Conservation (phyloP, 139 green algal species). For the Haematococcus lacustris region DNA sequence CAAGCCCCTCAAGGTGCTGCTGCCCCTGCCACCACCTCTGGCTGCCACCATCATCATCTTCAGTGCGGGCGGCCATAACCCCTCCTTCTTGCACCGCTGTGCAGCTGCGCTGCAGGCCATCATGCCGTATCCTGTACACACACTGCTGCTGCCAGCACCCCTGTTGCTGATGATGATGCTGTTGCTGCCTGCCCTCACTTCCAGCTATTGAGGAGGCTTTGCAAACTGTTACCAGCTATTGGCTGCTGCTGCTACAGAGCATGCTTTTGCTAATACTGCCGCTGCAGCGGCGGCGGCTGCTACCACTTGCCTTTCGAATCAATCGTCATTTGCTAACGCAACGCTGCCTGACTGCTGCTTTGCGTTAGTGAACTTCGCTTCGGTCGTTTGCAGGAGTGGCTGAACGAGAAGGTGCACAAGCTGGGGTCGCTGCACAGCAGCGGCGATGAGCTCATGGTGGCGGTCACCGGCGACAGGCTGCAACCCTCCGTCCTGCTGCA, state of each 20-base stretch:
- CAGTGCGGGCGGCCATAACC: not conserved
- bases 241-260: too few species aligned
- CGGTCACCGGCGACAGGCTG: not conserved
- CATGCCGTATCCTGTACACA: not conserved
- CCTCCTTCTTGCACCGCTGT: not conserved
- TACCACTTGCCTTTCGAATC: too few species aligned
- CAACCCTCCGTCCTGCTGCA: not conserved
- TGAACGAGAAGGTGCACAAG: slow-evolving; percentile 75
- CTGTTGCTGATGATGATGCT: too few species aligned
- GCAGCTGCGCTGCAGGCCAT: not conserved
- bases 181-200: too few species aligned
- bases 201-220: too few species aligned
- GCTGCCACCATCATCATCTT: not conserved
- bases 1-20: slow-evolving; percentile 43
- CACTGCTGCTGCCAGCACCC: not conserved
- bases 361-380: too few species aligned
- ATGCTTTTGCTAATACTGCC: too few species aligned
- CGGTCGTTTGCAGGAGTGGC: slow-evolving; percentile 60
- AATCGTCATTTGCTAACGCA: too few species aligned
- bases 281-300: too few species aligned
- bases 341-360: too few species aligned
- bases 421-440: slow-evolving; percentile 58
- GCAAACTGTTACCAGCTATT: too few species aligned
- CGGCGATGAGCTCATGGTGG: slow-evolving; percentile 73
- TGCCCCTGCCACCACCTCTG: not conserved